Conservation (phyloP, 805 yeast genomes). For the Wickerhamia fluorescens region DNA sequence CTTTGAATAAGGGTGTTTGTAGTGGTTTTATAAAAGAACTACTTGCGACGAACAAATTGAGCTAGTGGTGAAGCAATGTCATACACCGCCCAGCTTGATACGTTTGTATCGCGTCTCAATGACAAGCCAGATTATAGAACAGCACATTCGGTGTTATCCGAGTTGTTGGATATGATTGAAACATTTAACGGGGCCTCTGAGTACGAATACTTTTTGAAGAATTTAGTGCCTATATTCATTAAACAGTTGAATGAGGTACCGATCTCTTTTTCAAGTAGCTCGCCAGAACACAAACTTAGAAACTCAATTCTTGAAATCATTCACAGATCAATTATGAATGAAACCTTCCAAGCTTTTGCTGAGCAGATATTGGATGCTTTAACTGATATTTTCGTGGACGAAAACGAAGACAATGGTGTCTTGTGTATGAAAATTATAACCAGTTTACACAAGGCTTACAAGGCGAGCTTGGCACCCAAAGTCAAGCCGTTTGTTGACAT, state of each 20-base stretch:
- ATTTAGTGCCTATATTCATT: constrained; percentile 64
- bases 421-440: constrained; percentile 84
- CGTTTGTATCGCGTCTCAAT: constrained; percentile 58
- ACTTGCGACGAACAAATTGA: too few relatives aligned
- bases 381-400: constrained; percentile 54
- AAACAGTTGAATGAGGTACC: constrained; percentile 61
- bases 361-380: constrained; percentile 51
- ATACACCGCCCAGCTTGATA: constrained; percentile 53
- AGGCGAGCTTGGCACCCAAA: constrained; percentile 54
- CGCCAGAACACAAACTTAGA: constrained; percentile 74
- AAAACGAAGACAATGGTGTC: constrained; percentile 95
- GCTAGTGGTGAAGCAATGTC: constrained; percentile 28
- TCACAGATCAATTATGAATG: constrained; percentile 78
- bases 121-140: constrained; percentile 49
- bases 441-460: constrained; percentile 78
- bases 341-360: constrained; percentile 68
- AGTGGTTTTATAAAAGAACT: constrained; percentile 2
- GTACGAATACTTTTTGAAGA: constrained; percentile 66
- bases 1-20: constrained; percentile 1
- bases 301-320: constrained; percentile 70
- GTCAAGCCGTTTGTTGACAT: constrained; percentile 75
- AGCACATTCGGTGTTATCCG: constrained; percentile 67
- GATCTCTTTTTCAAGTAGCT: constrained; percentile 55
- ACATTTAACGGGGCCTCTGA: constrained; percentile 75
- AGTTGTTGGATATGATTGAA: constrained; percentile 81